Conservation (phyloP, 1,284 basidiomycete species). For the Athelia sp. region DNA sequence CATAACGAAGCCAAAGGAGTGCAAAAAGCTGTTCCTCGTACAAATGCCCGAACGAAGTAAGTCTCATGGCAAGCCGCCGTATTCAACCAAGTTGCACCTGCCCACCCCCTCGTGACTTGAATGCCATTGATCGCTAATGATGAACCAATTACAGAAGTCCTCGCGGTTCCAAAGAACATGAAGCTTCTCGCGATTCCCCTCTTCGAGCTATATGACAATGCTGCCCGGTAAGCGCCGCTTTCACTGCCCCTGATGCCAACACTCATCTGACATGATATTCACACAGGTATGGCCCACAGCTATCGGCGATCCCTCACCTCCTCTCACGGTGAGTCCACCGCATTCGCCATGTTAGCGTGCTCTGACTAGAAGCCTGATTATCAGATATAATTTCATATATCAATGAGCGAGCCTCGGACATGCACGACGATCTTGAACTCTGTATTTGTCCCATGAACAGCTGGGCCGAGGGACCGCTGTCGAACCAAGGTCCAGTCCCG, state of each 20-base stretch:
- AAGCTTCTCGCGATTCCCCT: constrained; percentile 94
- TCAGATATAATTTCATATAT: constrained; percentile 67
- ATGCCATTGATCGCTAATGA: too few species aligned
- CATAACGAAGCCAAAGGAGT: constrained; percentile 96
- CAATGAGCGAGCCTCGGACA: constrained; percentile 33
- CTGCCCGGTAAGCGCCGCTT: constrained; percentile 58
- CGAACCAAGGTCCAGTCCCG: too few species aligned
- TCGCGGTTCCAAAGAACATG: constrained; percentile 98
- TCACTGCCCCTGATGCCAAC: not conserved
- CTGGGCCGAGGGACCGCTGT: too few species aligned
- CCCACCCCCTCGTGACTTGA: not conserved
- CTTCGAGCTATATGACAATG: constrained; percentile 97
- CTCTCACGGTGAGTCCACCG: constrained; percentile 68
- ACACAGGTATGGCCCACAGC: constrained; percentile 80
- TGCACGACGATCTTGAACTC: too few species aligned
- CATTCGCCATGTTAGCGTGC: not conserved
- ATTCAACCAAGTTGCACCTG: too few species aligned
- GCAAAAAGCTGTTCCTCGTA: constrained; percentile 94
- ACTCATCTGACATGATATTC: constrained; percentile 3
- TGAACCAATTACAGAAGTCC: constrained; percentile 62
- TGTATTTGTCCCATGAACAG: too few species aligned
- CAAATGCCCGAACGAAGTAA: constrained; percentile 91
- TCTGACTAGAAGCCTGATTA: constrained; percentile 1
- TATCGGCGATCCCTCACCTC: constrained; percentile 91
- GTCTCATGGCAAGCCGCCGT: constrained; percentile 24